Percentiles rank a stretch among this genome's conserved stretches.
Conservation (phyloP, 2,329 filamentous ascomycete species). For the Hypoxylon rubiginosum region DNA sequence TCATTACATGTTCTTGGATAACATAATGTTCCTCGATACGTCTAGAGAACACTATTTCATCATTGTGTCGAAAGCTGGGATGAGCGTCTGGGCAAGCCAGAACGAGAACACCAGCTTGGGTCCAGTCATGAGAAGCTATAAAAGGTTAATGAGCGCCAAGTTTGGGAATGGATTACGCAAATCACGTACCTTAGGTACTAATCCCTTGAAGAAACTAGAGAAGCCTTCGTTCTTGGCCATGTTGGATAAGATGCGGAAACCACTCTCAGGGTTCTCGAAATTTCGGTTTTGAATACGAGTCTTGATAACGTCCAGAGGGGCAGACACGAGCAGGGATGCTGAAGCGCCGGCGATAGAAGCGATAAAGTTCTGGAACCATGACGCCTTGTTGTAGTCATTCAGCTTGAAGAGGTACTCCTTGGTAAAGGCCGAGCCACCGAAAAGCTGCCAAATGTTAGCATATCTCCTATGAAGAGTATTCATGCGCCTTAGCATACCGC, state of each 20-base stretch:
- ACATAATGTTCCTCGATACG: background rate
- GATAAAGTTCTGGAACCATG: slow-evolving; percentile 96
- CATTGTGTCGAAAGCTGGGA: slow-evolving; percentile 83
- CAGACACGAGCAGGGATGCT: slow-evolving; percentile 95
- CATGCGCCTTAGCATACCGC: slow-evolving; percentile 72
- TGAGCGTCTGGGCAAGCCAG: slow-evolving; percentile 98
- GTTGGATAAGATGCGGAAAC: slow-evolving; percentile 89
- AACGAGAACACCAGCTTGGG: slow-evolving; percentile 99
- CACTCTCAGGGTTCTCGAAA: slow-evolving; percentile 97
- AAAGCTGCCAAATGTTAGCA: slow-evolving; percentile 72
- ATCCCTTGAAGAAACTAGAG: slow-evolving; percentile 94
- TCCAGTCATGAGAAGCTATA: slow-evolving; percentile 92
- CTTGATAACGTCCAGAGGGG: slow-evolving; percentile 97
- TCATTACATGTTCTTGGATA: slow-evolving; percentile 24
- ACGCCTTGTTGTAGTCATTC: slow-evolving; percentile 93
- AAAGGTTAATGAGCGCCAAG: slow-evolving; percentile 34
- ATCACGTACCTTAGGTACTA: slow-evolving; percentile 85
- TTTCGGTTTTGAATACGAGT: slow-evolving; percentile 98
- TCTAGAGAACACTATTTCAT: slow-evolving; percentile 49
- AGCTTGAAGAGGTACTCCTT: slow-evolving; percentile 96
- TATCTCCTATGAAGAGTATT: background rate
- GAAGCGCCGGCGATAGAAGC: slow-evolving; percentile 96
- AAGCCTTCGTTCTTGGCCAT: slow-evolving; percentile 94
- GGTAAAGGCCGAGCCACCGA: slow-evolving; percentile 95
- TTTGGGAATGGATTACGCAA: slow-evolving; percentile 22